These are phyloP conservation scores for Trametes sp. DNA, from an alignment of 1,284 basidiomycete genomes.

Conservation along the genomic window DNA sequence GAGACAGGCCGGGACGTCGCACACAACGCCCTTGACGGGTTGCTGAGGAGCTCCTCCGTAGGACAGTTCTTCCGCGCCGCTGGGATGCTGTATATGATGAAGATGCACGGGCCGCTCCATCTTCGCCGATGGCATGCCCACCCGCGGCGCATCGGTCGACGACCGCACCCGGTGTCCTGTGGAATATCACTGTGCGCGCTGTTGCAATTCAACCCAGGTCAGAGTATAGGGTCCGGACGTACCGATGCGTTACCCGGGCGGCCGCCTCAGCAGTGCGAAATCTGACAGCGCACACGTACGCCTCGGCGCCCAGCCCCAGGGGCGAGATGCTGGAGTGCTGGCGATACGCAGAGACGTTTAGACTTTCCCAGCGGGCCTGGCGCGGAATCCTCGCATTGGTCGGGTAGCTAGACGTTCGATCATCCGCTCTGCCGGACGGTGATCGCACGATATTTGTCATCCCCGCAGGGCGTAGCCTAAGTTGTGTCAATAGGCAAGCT, in stretches of 20 bases:
- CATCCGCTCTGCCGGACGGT: conserved; percentile 19
- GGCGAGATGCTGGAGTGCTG: not conserved
- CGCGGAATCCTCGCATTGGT: not conserved
- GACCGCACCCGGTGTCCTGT: not conserved
- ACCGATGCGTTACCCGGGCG: not conserved
- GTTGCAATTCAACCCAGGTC: conserved; percentile 9
- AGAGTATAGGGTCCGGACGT: not conserved
- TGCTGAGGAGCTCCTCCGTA: not conserved
- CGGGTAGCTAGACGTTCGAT: not conserved
- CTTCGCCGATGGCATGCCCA: not conserved
- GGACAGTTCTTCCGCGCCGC: not conserved
- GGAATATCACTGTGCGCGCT: conserved; percentile 21
- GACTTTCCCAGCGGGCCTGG: conserved; percentile 10
- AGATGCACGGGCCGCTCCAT: not conserved
- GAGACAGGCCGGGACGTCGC: conserved; percentile 1
- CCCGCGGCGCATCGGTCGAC: not conserved
- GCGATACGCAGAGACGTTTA: conserved; percentile 14
- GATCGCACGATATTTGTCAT: conserved; percentile 20
- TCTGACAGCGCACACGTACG: not conserved
- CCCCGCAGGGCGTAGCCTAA: conserved; percentile 22
- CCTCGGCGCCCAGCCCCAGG: not conserved
- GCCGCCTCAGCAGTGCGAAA: not conserved
- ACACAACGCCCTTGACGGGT: not conserved
- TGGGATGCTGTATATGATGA: not conserved
- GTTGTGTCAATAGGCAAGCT: conserved; percentile 16